Conservation (phyloP, 345 rosid genomes). For the Noccaea caerulescens region DNA sequence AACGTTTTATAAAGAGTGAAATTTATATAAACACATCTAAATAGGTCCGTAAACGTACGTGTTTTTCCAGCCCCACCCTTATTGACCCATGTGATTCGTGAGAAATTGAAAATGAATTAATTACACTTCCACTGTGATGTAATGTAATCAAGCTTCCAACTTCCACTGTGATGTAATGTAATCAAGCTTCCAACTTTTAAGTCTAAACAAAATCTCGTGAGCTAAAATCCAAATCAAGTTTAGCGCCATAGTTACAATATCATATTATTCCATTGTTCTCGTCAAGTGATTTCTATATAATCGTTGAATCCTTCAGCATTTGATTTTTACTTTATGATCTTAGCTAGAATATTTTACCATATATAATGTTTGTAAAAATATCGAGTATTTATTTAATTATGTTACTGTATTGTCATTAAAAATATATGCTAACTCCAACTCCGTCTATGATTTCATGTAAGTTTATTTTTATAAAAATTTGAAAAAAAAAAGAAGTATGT, state of each 20-base stretch:
- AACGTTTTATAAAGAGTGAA: constrained; percentile 23
- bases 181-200: constrained; percentile 13
- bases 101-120: constrained; percentile 2
- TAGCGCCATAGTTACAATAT: background rate
- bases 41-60: background rate
- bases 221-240: constrained; percentile 10
- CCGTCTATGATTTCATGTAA: background rate
- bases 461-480: background rate
- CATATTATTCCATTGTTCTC: background rate
- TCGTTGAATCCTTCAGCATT: no score
- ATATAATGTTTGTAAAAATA: no score
- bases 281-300: background rate
- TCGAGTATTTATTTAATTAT: no score
- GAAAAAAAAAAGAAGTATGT: background rate
- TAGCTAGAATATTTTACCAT: no score
- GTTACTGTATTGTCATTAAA: background rate
- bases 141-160: constrained; percentile 10
- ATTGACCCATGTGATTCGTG: constrained; percentile 34
- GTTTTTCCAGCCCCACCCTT: constrained; percentile 37
- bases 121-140: background rate
- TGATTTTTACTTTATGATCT: no score
- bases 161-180: constrained; percentile 22
- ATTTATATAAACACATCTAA: constrained; percentile 17
- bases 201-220: background rate
- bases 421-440: constrained; percentile 1